phyloP scores from a whole-genome alignment of 176 grass and related monocot species.

The Poa annua region DNA sequence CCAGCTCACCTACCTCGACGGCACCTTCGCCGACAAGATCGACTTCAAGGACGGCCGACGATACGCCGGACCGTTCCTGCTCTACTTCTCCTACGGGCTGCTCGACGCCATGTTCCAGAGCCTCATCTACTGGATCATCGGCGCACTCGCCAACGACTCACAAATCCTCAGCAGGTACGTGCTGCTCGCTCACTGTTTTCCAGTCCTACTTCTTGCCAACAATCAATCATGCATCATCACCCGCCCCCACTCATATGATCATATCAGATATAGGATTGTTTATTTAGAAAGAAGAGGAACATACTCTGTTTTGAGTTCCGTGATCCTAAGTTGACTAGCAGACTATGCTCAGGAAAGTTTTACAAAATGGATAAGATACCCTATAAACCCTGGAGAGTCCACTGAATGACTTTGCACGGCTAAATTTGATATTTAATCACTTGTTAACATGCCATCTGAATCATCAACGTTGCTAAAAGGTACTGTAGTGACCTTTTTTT shows the following conservation, averaged over 20 bases:
- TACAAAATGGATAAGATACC: not conserved
- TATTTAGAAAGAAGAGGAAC: not conserved
- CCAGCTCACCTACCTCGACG: constrained; percentile 54
- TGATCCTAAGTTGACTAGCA: not conserved
- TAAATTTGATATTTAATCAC: not conserved
- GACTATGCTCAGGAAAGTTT: not conserved
- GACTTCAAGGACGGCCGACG: constrained; percentile 68
- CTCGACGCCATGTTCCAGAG: constrained; percentile 97
- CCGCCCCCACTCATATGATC: too few relatives aligned
- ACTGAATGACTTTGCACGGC: not conserved
- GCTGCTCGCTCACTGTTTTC: not conserved
- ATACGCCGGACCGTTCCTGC: constrained; percentile 60
- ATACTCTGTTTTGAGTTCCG: not conserved
- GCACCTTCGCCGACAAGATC: constrained; percentile 2
- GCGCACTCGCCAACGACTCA: constrained; percentile 63
- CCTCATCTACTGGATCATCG: constrained; percentile 97
- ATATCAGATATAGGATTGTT: too few relatives aligned
- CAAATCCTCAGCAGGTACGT: constrained; percentile 82
- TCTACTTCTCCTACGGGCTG: constrained; percentile 93
- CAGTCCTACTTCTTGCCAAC: not conserved
- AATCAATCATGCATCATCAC: not conserved
- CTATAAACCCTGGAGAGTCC: not conserved
- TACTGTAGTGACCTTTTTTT: not conserved
- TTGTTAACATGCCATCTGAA: not conserved
- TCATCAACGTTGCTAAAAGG: not conserved